These are phyloP conservation scores for Aspergillus glaucus DNA, from an alignment of 2,329 filamentous ascomycete species.

Conservation along the genomic window DNA sequence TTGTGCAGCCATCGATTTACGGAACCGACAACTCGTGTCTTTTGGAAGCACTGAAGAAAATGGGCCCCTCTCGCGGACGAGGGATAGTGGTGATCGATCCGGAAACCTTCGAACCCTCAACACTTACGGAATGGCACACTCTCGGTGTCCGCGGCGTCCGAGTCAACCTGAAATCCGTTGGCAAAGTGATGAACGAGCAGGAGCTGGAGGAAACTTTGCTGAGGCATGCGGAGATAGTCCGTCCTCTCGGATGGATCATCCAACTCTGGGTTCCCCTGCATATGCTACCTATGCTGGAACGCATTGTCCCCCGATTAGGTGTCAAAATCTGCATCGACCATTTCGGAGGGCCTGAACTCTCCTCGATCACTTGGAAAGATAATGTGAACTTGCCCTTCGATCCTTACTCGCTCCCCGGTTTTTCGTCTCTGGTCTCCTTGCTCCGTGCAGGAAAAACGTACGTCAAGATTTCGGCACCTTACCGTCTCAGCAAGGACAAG, in stretches of 20 bases:
- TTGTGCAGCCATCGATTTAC: slow-evolving; percentile 59
- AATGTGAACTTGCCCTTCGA: slow-evolving; percentile 18
- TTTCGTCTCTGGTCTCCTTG: slow-evolving; percentile 44
- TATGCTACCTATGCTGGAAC: slow-evolving; percentile 44
- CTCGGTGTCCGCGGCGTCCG: slow-evolving; percentile 55
- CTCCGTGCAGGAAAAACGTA: slow-evolving; percentile 46
- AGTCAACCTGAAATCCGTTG: slow-evolving; percentile 53
- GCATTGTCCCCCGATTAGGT: slow-evolving; percentile 43
- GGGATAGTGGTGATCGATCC: slow-evolving; percentile 55
- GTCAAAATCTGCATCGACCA: slow-evolving; percentile 56
- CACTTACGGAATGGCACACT: slow-evolving; percentile 49
- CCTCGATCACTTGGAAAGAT: slow-evolving; percentile 3
- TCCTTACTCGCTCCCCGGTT: slow-evolving; percentile 46
- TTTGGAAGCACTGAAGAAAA: slow-evolving; percentile 45
- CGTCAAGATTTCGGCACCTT: slow-evolving; percentile 55
- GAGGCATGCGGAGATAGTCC: slow-evolving; percentile 46
- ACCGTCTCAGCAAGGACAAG: slow-evolving; percentile 46
- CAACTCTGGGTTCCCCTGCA: slow-evolving; percentile 54
- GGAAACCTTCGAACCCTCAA: slow-evolving; percentile 27
- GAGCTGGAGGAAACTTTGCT: slow-evolving; percentile 41
- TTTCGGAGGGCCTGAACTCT: slow-evolving; percentile 47
- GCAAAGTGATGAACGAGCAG: slow-evolving; percentile 32
- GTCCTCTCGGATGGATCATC: slow-evolving; percentile 50
- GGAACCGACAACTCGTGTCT: slow-evolving; percentile 55
- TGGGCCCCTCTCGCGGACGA: slow-evolving; percentile 47